These are phyloP conservation scores for Aphanomyces stellatus DNA, from an alignment of 352 stramenopile genomes.

Conservation along the genomic window DNA sequence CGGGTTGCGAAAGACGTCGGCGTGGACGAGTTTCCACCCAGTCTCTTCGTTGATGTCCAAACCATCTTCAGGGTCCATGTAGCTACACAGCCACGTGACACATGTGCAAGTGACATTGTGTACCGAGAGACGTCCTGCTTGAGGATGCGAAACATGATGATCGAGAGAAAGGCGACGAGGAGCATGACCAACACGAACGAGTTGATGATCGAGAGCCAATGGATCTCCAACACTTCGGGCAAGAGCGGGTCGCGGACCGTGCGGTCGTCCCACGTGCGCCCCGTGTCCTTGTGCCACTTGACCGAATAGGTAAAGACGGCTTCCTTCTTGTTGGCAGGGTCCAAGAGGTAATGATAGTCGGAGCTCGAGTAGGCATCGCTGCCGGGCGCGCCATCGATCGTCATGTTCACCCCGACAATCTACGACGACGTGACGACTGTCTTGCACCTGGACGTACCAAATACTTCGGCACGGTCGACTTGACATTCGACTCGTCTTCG, in stretches of 20 bases:
- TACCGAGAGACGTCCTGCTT: slow-evolving; percentile 98
- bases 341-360: slow-evolving; percentile 51
- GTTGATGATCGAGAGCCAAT: slow-evolving; percentile 99
- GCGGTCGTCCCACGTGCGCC: slow-evolving; percentile 84
- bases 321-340: slow-evolving; percentile 37
- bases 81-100: slow-evolving; percentile 1
- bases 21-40: slow-evolving; percentile 97
- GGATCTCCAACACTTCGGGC: slow-evolving; percentile 80
- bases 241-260: slow-evolving; percentile 39
- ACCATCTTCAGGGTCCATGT: slow-evolving; percentile 87
- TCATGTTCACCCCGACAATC: slow-evolving; percentile 70
- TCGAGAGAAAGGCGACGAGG: slow-evolving; percentile 93
- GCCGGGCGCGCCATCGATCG: slow-evolving; percentile 20
- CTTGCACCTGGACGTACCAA: not conserved
- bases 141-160: slow-evolving; percentile 95
- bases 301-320: slow-evolving; percentile 94
- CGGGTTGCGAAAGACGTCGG: slow-evolving; percentile 95
- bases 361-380: not conserved
- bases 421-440: slow-evolving; percentile 13
- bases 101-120: not conserved
- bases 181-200: slow-evolving; percentile 97
- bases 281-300: slow-evolving; percentile 86
- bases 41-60: slow-evolving; percentile 92
- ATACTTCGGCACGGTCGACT: slow-evolving; percentile 14
- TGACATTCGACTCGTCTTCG: slow-evolving; percentile 30